Evolutionary conservation across 208 protist species (phyloP), one percentile per base, ranked within the genome.

Genomic region (Crithidia brevicula): DNA sequence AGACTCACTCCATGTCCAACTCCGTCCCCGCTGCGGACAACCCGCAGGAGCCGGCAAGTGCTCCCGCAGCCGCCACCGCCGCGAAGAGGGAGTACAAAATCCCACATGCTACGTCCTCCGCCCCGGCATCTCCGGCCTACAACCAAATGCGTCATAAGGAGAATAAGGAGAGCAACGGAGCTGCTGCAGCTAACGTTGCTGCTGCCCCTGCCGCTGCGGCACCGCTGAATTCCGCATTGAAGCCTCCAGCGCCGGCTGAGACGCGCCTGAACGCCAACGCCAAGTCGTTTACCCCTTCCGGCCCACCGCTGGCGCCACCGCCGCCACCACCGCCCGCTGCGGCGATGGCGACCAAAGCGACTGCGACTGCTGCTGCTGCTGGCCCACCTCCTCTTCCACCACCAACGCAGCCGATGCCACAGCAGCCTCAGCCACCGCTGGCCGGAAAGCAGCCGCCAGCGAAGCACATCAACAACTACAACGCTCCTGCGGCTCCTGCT

Each of bases 211-310:
- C 42, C 22, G 28, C 52, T 22, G 53, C 51, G 25, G 47, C 56
- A 8, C 23, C 20, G 46, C 40, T 34, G 42, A 51, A 62, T 6
- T 25, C 56, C 5, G 30, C 20, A 31, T 27, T 30, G 42, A 60
- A 62, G 20, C 33, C 51, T 31, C 38, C 56, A 3, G 52, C 47
- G 15, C 11, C 62, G 8, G 58, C 65, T 9, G 71, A 84, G 52
- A 74, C 69, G 27, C 76, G 67, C 40, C 73, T 93, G 31, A 90
- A 90, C 63, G 82, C 71, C 2, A 86, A 91, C 31, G 82, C 87
- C 0, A 83, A 88, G 64, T 79, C 82, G 8, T 90, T 91, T 43
- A 87, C 79, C 1, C 84, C 80, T 13, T 13, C 72, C 15, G 38
- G 4, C 4, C 54, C 54, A 31, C 70, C 63, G 31, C 45, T 13